A percentile compares a stretch with the other conserved stretches of the same genome.
phyloP scores from a whole-genome alignment of 371 early-diverging fungal species.

The Mucor piriformis region DNA sequence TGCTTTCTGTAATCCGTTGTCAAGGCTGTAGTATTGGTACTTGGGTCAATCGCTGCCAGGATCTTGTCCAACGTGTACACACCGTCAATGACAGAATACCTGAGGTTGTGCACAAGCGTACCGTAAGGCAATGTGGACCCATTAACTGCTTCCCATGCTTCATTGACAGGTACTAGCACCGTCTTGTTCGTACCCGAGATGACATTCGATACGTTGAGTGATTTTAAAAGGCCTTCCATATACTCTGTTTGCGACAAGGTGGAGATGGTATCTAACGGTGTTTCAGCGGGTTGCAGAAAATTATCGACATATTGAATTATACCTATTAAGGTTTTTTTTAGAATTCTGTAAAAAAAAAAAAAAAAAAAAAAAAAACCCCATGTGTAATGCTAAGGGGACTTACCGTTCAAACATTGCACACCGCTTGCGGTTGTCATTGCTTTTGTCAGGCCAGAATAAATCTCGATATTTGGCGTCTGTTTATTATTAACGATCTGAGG shows the following conservation, averaged over 20 bases:
- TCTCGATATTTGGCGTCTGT: neutral
- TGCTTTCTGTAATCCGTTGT: neutral
- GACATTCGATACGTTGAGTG: conserved; percentile 22
- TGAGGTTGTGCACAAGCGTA: conserved; percentile 18
- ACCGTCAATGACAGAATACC: conserved; percentile 12
- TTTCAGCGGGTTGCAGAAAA: conserved; percentile 22
- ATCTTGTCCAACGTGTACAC: conserved; percentile 3
- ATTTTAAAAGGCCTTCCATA: conserved; percentile 24
- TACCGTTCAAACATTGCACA: conserved; percentile 19
- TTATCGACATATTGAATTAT: conserved; percentile 23
- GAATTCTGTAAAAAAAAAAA: conserved; percentile 11
- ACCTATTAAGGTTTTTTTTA: conserved; percentile 11
- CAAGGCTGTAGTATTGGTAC: neutral
- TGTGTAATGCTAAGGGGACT: too few species aligned
- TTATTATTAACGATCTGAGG: neutral
- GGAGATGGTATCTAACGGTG: conserved; percentile 24
- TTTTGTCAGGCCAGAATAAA: conserved; percentile 7
- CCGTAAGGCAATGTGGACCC: conserved; percentile 15
- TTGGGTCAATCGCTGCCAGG: neutral
- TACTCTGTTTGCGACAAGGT: conserved; percentile 13
- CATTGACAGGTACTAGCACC: conserved; percentile 23
- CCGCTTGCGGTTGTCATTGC: neutral
- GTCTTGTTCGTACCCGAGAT: conserved; percentile 21
- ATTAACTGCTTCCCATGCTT: conserved; percentile 13
- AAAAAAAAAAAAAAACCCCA: neutral